Conservation (phyloP, 768 basidiomycete genomes). For the Symmetrospora coprosmae region DNA sequence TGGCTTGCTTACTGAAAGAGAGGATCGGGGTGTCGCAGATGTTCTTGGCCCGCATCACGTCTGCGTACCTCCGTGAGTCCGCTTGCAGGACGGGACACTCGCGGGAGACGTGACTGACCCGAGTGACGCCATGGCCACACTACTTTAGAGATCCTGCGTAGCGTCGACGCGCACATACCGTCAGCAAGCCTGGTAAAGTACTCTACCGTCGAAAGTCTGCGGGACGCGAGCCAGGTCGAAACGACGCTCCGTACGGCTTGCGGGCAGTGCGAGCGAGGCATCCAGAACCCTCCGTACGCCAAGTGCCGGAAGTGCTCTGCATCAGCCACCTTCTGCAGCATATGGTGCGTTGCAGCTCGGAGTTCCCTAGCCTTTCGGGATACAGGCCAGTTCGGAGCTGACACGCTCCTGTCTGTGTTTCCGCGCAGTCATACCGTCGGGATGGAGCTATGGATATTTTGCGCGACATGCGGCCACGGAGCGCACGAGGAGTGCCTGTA, state of each 20-base stretch:
- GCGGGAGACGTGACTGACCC: neutral
- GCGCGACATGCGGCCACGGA: constrained; percentile 14
- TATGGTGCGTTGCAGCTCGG: constrained; percentile 12
- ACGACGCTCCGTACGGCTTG: constrained; percentile 19
- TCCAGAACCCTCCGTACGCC: neutral
- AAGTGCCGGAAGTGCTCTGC: constrained; percentile 13
- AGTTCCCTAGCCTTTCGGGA: too few species aligned
- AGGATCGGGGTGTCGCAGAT: neutral
- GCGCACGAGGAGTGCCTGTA: constrained; percentile 19
- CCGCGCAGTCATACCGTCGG: neutral
- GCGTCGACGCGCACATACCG: constrained; percentile 4
- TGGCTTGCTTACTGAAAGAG: neutral
- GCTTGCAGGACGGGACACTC: too few species aligned
- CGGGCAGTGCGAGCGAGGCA: neutral
- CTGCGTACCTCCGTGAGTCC: constrained; percentile 4
- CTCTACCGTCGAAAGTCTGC: neutral
- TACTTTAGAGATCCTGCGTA: neutral
- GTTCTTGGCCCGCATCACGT: constrained; percentile 11
- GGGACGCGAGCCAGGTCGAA: constrained; percentile 5
- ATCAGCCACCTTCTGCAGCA: neutral
- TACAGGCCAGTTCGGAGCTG: neutral
- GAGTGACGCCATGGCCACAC: too few species aligned
- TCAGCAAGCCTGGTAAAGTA: neutral
- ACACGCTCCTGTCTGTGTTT: neutral
- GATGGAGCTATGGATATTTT: neutral